Percentiles rank a stretch among this genome's conserved stretches.
Conservation (phyloP, 2,329 filamentous ascomycete genomes). For the Cladophialophora exuberans region DNA sequence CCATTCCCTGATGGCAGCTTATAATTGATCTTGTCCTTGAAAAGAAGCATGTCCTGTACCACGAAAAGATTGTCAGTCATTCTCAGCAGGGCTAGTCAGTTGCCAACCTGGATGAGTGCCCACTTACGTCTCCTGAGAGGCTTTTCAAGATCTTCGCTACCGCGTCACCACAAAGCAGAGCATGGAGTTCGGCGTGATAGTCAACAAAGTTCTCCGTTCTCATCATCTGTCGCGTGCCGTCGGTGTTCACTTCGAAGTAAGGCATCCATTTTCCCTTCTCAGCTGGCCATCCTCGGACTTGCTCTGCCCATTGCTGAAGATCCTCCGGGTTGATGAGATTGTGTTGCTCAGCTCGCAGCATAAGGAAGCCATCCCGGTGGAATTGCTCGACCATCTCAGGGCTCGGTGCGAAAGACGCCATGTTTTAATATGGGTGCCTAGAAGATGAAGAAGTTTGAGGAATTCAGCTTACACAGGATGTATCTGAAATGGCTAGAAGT, state of each 20-base stretch:
- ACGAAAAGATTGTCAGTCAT: not conserved
- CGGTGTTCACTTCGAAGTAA: conserved; percentile 39
- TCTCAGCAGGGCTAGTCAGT: not conserved
- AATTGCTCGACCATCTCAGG: conserved; percentile 33
- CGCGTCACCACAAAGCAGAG: conserved; percentile 35
- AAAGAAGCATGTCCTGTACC: conserved; percentile 39
- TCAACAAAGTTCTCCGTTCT: conserved; percentile 41
- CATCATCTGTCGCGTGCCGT: conserved; percentile 39
- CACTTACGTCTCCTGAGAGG: conserved; percentile 36
- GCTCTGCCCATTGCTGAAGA: conserved; percentile 35
- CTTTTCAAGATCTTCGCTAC: conserved; percentile 36
- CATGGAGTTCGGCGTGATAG: conserved; percentile 36
- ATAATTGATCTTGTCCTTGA: conserved; percentile 45
- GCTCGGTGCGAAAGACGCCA: conserved; percentile 30
- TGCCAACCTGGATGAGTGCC: not conserved
- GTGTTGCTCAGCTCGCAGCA: conserved; percentile 35
- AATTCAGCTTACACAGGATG: not conserved
- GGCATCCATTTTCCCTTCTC: conserved; percentile 41
- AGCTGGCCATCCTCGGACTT: conserved; percentile 36
- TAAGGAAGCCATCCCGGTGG: conserved; percentile 36
- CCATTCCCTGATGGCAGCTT: conserved; percentile 41
- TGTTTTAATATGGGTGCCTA: not conserved
- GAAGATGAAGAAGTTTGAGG: not conserved
- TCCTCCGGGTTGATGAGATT: conserved; percentile 34
- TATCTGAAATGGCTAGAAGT: not conserved